phyloP scores from a whole-genome alignment of 345 rosid genomes.

The Populus ilicifolia region DNA sequence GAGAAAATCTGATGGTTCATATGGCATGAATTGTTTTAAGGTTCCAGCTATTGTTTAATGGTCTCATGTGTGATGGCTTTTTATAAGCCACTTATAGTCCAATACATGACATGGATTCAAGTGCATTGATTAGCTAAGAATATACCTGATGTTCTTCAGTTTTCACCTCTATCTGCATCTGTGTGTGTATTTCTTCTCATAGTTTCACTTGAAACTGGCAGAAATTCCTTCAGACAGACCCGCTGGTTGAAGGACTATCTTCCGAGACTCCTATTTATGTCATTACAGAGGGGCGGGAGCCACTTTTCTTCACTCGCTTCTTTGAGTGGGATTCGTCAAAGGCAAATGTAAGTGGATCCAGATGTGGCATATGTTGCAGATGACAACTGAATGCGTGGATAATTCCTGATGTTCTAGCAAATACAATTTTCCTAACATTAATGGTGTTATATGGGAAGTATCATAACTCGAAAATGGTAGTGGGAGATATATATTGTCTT shows the following conservation, averaged over 20 bases:
- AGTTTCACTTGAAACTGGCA: slow-evolving; percentile 36
- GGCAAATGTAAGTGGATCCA: slow-evolving; percentile 54
- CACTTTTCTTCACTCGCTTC: slow-evolving; percentile 68
- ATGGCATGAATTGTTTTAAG: background rate
- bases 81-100: background rate
- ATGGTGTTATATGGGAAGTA: background rate
- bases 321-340: slow-evolving; percentile 70
- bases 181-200: background rate
- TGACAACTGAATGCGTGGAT: background rate
- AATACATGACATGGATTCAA: background rate
- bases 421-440: too few species aligned
- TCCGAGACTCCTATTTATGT: slow-evolving; percentile 57
- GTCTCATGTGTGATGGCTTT: background rate
- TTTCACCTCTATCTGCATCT: slow-evolving; percentile 4
- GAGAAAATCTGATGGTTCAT: background rate
- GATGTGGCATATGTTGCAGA: background rate
- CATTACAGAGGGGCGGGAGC: slow-evolving; percentile 73
- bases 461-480: background rate
- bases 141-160: background rate
- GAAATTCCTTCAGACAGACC: slow-evolving; percentile 63
- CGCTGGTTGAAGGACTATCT: slow-evolving; percentile 49
- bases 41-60: background rate
- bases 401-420: background rate
- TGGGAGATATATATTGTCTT: background rate
- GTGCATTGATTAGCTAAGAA: background rate